Base-by-base conservation (phyloP, 805 yeast species). In the Vanderwaltozyma polyspora region DNA sequence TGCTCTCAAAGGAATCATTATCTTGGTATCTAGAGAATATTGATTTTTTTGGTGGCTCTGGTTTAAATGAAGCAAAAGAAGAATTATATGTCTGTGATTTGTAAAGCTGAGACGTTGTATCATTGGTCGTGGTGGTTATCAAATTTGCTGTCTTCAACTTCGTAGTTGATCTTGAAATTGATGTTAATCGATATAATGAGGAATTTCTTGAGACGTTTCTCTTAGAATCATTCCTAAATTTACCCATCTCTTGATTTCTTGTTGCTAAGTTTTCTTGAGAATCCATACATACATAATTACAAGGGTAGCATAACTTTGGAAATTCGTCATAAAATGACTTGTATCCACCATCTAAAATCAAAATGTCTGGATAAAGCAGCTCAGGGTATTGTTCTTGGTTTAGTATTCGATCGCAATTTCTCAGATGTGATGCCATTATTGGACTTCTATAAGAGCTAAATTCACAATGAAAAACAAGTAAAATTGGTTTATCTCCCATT, bases 391-490 rank as follows among this genome's bases (percentile, higher is more conserved):
- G 66, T 37, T 78, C 75, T 41, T 74, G 66, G 55, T 87, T 86
- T 34, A 74, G 46, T 26, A 70, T 69, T 42, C 98, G 71, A 60
- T 91, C 98, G 46, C 81, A 71, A 39, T 78, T 78, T 41, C 98
- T 66, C 37, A 91, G 67, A 54, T 85, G 86, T 35, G 76, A 66
- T 1, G 97, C 97, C 80, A 91, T 74, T 31, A 79, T 63, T 4
- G 98, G 98, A n/a, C 97, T 95, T 39, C 98, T 68, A 52, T 79
- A 84, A 5, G 93, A 74, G 25, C 93, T 79, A 55, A 85, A 89
- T 59, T 91, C 98, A 60, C 98, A 91, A 59, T 91, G 96, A 64
- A 91, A 89, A 9, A 91, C 67, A 6, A 89, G 55, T 36, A 91
- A 61, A 15, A 65, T 66, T 14, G 56, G 44, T 14, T 28, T 28